Evolutionary conservation across 345 rosid genomes (phyloP), one percentile per base, ranked within the genome.

Genomic region (Hevea brasiliensis): DNA sequence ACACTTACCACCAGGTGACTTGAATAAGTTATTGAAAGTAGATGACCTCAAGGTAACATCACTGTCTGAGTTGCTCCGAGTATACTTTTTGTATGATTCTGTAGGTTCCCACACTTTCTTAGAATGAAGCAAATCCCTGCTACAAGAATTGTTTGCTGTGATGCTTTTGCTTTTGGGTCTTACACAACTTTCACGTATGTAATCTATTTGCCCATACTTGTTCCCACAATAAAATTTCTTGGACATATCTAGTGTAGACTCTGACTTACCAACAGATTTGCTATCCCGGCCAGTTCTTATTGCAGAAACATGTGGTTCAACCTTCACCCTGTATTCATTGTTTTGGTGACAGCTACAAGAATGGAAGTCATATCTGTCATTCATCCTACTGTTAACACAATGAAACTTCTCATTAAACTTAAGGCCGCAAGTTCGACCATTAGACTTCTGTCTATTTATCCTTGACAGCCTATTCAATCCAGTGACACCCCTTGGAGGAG

Each of bases 61-160:
- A 72, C 87, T 73, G 41, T 85, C 88, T 11, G 92, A 84, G 84
- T 85, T 89, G 90, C 86, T 88, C 71, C 89, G 60, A 20, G 90
- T 73, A 59, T 88, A 84, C 75, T 82, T 91, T 76, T 83, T 89
- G 70, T 81, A 88, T 24, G 84, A 73, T 78, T 91, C 97, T 81
- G 84, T 75, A 7, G 97, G 88, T 80, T 90, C 96, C 96, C 93
- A 88, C 60, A 92, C 89, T 81, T 94, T 88, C 82, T 84, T 89
- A 58, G 79, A 73, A 66, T 78, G 80, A 72, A 80, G 69, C 61
- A 82, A 65, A 59, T 87, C 92, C 77, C 82, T 81, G 76, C 59
- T 71, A 55, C 83, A 76, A 67, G 78, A 60, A 82, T 61, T 85
- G 74, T 72, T 86, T 71, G 79, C 77, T 7, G n/a, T 29, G n/a